These are phyloP conservation scores for Tetrahymena thermophila DNA, from an alignment of 73 alveolate species.

Conservation along the genomic window DNA sequence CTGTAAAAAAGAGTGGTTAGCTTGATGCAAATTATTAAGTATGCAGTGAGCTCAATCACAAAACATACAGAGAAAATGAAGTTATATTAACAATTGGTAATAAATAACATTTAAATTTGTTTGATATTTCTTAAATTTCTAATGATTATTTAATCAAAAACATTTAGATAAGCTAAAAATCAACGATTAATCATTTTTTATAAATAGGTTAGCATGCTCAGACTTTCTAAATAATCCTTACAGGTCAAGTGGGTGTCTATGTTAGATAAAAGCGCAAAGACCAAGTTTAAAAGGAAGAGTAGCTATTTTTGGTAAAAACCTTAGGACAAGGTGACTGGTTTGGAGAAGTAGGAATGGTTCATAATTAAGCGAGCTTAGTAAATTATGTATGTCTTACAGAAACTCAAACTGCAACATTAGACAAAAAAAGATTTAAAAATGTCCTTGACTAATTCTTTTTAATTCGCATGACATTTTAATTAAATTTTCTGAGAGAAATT, in stretches of 20 bases:
- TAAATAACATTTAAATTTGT: background rate
- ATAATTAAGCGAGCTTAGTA: background rate
- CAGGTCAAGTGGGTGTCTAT: background rate
- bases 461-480: background rate
- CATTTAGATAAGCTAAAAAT: background rate
- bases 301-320: background rate
- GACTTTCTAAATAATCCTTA: background rate
- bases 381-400: background rate
- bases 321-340: background rate
- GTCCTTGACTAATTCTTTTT: background rate
- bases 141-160: too few relatives aligned
- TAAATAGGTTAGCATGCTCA: background rate
- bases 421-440: background rate
- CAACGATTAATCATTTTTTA: background rate
- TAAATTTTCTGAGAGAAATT: background rate
- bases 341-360: background rate
- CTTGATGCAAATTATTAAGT: background rate
- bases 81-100: background rate
- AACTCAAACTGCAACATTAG: background rate
- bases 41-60: background rate
- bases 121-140: background rate
- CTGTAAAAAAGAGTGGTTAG: background rate
- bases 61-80: background rate
- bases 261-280: background rate
- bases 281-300: background rate